phyloP scores from a whole-genome alignment of 768 basidiomycete species.

The Mycena galopus region DNA sequence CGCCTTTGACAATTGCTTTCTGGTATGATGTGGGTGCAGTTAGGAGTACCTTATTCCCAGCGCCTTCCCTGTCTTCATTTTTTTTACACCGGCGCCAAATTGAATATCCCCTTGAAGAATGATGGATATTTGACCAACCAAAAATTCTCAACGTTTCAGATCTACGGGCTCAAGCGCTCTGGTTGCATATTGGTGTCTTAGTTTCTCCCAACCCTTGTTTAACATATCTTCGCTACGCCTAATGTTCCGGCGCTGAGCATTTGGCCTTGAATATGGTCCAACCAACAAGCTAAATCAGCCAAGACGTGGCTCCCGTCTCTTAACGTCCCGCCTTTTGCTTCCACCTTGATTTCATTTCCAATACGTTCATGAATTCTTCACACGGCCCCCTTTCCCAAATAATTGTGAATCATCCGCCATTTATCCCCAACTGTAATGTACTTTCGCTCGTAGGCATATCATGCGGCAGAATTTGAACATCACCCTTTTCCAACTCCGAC shows the following conservation, averaged over 20 bases:
- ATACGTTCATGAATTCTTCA: too few relatives aligned
- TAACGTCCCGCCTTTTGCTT: too few relatives aligned
- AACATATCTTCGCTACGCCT: background rate
- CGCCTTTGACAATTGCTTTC: background rate
- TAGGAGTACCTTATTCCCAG: conserved; percentile 2
- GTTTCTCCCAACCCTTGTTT: background rate
- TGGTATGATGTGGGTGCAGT: conserved; percentile 1
- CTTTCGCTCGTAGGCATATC: background rate
- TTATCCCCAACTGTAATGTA: background rate
- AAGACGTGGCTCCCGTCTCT: conserved; percentile 2
- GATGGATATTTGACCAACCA: conserved; percentile 6
- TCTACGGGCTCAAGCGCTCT: conserved; percentile 10
- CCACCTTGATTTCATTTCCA: too few relatives aligned
- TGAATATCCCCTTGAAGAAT: conserved; percentile 13
- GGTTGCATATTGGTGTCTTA: background rate
- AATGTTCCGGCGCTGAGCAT: conserved; percentile 3
- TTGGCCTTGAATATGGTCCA: conserved; percentile 1
- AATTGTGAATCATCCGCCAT: background rate
- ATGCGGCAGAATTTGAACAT: conserved; percentile 1
- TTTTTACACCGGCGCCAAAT: background rate
- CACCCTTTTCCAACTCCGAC: background rate
- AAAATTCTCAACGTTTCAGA: conserved; percentile 5
- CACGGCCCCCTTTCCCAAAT: too few relatives aligned
- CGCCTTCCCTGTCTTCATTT: conserved; percentile 5
- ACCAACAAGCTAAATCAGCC: conserved; percentile 6